A percentile compares a stretch with the other conserved stretches of the same genome.
Conservation (phyloP, 2,329 filamentous ascomycete genomes). For the Aspergillus fischeri region DNA sequence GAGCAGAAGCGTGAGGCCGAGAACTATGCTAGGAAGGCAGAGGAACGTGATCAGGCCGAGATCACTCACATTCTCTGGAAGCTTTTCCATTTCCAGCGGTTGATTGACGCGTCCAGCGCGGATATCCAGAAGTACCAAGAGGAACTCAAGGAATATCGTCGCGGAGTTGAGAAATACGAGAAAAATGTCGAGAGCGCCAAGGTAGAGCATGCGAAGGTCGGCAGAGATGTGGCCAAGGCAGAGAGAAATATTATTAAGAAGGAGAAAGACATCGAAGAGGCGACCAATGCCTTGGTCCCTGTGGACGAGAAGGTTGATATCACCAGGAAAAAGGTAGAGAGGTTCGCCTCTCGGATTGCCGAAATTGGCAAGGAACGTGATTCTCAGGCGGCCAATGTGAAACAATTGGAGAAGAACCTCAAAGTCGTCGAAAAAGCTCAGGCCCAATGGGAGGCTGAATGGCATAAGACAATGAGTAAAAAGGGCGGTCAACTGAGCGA, state of each 20-base stretch:
- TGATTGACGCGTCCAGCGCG: constrained; percentile 85
- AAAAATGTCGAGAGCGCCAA: constrained; percentile 74
- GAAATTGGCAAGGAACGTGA: constrained; percentile 73
- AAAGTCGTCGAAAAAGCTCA: constrained; percentile 84
- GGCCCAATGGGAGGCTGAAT: constrained; percentile 81
- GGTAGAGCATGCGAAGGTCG: constrained; percentile 73
- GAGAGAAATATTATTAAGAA: constrained; percentile 81
- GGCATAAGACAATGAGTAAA: constrained; percentile 77
- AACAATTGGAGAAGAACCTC: constrained; percentile 75
- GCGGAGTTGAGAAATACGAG: constrained; percentile 82
- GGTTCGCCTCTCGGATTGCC: constrained; percentile 63
- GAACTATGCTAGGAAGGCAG: constrained; percentile 83
- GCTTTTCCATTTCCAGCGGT: constrained; percentile 86
- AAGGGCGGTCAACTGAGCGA: constrained; percentile 83
- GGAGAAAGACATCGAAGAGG: constrained; percentile 81
- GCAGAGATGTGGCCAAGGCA: constrained; percentile 71
- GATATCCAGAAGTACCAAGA: constrained; percentile 93
- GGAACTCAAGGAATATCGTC: constrained; percentile 86
- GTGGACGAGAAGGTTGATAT: constrained; percentile 89
- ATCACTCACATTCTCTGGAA: constrained; percentile 96
- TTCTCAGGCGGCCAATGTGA: constrained; percentile 62
- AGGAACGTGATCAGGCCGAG: constrained; percentile 85
- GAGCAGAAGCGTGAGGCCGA: constrained; percentile 96
- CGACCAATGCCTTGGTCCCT: constrained; percentile 78
- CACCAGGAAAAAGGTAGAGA: constrained; percentile 65